Evolutionary conservation across 1,284 basidiomycete species (phyloP), one percentile per base, ranked within the genome.

Genomic region (Ceratobasidium papillatum): DNA sequence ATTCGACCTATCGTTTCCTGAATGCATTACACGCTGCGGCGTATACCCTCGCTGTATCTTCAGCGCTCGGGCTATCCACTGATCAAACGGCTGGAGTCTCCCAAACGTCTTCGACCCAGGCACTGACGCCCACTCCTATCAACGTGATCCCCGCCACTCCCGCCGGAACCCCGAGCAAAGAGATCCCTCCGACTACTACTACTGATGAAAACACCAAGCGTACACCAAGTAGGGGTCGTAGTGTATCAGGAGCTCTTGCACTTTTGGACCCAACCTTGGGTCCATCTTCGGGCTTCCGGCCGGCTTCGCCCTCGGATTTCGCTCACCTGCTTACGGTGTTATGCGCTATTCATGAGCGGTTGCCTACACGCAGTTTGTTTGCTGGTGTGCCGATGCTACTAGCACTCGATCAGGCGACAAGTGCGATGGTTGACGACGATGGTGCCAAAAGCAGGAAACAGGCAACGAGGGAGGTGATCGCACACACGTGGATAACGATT

Each of bases 371-470:
- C 30, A 91, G 91, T 0, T 80, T 97, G 45, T 82, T 95, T 25
- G 90, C 91, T 0, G 91, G 93, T 36, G 84, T 94, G 41, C 96
- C 96, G 0, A 96, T 97, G 91, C 82, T 99, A 47, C 80, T 95
- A 38, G 90, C 93, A 0, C 82, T 98, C 49, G 90, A 94, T 78
- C 82, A 80, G 5, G 87, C 88, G 45, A 86, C 87, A 1, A 81
- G 81, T 5, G 77, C 83, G 79, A 78, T 82, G 79, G 74, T 87
- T 47, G 79, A 86, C 36, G 83, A 83, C 19, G 79, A 80, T 9
- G 81, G 81, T 36, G 85, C 87, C 61, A 80, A 82, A 47, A 85
- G 85, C 74, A 87, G 91, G 63, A 83, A 88, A 34, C 83, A 85
- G 38, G 87, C 87, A 0, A 86, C 94, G 58, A 88, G 88, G 76